Evolutionary conservation across 345 rosid genomes (phyloP).

Genomic region (Erysimum cheiranthoides): DNA sequence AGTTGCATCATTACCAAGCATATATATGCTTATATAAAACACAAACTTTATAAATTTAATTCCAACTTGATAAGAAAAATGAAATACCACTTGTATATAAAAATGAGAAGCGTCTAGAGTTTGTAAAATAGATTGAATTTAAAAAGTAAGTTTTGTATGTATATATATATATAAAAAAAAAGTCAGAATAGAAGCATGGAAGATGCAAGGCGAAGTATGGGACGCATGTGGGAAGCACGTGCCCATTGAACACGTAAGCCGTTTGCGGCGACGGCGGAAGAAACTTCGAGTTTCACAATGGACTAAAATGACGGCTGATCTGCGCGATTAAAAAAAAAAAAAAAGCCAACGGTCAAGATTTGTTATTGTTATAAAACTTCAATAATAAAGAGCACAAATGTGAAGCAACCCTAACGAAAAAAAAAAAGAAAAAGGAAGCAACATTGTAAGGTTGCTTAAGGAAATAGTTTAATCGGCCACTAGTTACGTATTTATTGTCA

Average conservation of each 20-base stretch:
- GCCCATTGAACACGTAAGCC: slow-evolving; percentile 20
- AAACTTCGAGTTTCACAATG: slow-evolving; percentile 26
- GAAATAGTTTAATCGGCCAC: not conserved
- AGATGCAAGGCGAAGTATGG: slow-evolving; percentile 26
- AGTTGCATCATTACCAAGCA: not conserved
- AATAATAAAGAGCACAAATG: not conserved
- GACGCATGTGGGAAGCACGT: slow-evolving; percentile 40
- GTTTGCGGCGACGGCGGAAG: slow-evolving; percentile 31
- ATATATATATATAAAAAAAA: not conserved
- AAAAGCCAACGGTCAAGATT: not conserved
- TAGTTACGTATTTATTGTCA: not conserved
- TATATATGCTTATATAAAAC: slow-evolving; percentile 4
- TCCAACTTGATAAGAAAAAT: not conserved
- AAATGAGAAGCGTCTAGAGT: slow-evolving; percentile 23
- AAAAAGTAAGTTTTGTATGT: not conserved
- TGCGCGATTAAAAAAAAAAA: not conserved
- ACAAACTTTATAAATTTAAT: not conserved
- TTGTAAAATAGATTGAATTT: not conserved
- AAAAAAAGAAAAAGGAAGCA: slow-evolving; percentile 9
- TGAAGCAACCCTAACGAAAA: not conserved
- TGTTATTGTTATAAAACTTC: not conserved
- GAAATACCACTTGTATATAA: slow-evolving; percentile 19
- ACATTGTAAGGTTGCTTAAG: not conserved
- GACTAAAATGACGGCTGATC: slow-evolving; percentile 15
- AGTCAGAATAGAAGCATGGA: slow-evolving; percentile 22